phyloP scores from a whole-genome alignment of 75 land plant genomes.

The Selaginella moellendorffii region DNA sequence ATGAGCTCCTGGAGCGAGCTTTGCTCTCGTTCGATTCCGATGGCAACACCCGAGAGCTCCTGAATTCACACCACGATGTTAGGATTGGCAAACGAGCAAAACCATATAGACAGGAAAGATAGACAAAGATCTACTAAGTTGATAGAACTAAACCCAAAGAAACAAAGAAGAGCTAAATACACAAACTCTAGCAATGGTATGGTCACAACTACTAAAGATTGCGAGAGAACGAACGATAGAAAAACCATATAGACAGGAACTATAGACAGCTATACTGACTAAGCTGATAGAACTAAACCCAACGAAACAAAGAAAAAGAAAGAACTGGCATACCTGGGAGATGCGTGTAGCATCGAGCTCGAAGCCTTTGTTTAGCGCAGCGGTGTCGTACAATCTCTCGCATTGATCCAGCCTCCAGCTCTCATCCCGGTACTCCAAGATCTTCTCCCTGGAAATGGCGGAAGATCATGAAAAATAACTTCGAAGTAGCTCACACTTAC shows the following conservation, averaged over 20 bases:
- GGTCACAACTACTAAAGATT: no score
- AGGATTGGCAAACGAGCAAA: no score
- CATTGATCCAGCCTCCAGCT: conserved; percentile 89
- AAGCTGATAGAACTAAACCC: no score
- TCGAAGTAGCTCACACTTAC: conserved; percentile 22
- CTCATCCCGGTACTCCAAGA: conserved; percentile 77
- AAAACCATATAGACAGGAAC: neutral
- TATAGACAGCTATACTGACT: no score
- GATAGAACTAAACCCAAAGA: no score
- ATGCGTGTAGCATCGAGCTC: conserved; percentile 77
- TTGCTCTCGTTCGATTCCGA: conserved; percentile 59
- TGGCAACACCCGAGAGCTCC: conserved; percentile 77
- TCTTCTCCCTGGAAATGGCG: conserved; percentile 41
- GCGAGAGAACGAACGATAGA: neutral
- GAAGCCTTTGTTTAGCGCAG: conserved; percentile 55
- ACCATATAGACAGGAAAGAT: no score
- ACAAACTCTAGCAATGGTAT: no score
- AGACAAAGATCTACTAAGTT: no score
- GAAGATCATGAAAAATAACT: neutral
- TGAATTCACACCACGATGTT: no score
- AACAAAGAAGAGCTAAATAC: no score
- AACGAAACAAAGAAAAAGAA: no score
- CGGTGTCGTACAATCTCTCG: conserved; percentile 69
- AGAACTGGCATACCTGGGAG: no score
- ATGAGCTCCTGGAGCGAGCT: conserved; percentile 40